A percentile compares a stretch with the other conserved stretches of the same genome.
Conservation (phyloP, 495 filamentous ascomycete genomes). For the Gamarada debralockiae region DNA sequence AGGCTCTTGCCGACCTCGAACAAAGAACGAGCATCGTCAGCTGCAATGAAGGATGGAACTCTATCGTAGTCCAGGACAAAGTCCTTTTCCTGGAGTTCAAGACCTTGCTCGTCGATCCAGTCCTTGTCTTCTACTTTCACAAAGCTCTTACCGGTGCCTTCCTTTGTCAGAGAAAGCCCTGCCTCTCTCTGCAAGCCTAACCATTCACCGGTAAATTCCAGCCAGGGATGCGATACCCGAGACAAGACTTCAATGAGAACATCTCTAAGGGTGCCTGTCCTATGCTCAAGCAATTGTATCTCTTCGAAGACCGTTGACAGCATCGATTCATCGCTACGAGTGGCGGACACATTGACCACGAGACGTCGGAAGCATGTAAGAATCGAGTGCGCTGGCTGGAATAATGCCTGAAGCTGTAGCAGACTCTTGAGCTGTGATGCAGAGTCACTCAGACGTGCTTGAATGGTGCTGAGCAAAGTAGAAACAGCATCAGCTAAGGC, state of each 20-base stretch:
- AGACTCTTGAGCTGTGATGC: slow-evolving; percentile 42
- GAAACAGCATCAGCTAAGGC: slow-evolving; percentile 60
- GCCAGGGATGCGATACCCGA: slow-evolving; percentile 65
- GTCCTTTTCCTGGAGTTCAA: slow-evolving; percentile 47
- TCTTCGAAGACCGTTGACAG: slow-evolving; percentile 63
- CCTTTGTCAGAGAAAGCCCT: slow-evolving; percentile 42
- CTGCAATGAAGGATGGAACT: slow-evolving; percentile 63
- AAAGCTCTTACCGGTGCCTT: slow-evolving; percentile 47
- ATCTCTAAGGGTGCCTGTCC: slow-evolving; percentile 53
- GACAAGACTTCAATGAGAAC: slow-evolving; percentile 64
- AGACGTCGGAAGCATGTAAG: slow-evolving; percentile 59
- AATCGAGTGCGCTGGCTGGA: slow-evolving; percentile 58
- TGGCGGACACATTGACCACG: slow-evolving; percentile 47
- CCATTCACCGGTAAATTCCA: slow-evolving; percentile 70
- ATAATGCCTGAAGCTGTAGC: slow-evolving; percentile 66
- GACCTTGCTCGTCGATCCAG: slow-evolving; percentile 50
- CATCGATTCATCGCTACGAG: slow-evolving; percentile 61
- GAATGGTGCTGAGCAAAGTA: slow-evolving; percentile 49
- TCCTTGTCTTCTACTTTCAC: slow-evolving; percentile 56
- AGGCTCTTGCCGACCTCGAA: slow-evolving; percentile 79
- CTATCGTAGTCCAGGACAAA: slow-evolving; percentile 56
- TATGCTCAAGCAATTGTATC: slow-evolving; percentile 60
- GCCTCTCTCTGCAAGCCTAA: slow-evolving; percentile 63
- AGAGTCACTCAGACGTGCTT: slow-evolving; percentile 47
- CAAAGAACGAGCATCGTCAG: slow-evolving; percentile 58